A percentile compares a stretch with the other conserved stretches of the same genome.
Evolutionary conservation across 2,329 filamentous ascomycete species (phyloP).

Genomic region (Knufia petricola): DNA sequence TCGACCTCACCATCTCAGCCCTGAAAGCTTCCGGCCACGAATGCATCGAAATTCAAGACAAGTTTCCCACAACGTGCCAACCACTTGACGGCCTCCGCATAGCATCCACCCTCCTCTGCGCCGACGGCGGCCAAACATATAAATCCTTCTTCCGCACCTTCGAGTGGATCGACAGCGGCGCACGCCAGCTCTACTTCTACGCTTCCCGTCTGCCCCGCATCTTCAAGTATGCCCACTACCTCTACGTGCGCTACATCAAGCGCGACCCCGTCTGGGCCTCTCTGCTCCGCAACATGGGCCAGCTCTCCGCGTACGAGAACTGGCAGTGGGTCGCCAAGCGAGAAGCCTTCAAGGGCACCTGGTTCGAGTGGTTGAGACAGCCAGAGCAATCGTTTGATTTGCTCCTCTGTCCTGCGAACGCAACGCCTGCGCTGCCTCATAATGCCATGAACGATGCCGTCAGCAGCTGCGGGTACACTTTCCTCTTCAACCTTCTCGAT

Average conservation of each 20-base stretch:
- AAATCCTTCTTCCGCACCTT: constrained; percentile 64
- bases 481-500: constrained; percentile 87
- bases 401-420: constrained; percentile 75
- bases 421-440: constrained; percentile 80
- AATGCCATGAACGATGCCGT: constrained; percentile 77
- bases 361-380: constrained; percentile 78
- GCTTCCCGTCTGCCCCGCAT: constrained; percentile 59
- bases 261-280: constrained; percentile 69
- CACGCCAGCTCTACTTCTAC: constrained; percentile 62
- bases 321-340: constrained; percentile 71
- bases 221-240: constrained; percentile 75
- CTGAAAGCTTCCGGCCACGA: constrained; percentile 65
- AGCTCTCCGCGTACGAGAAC: constrained; percentile 65
- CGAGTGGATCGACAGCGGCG: constrained; percentile 72
- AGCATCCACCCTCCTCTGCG: constrained; percentile 70
- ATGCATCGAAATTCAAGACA: constrained; percentile 47
- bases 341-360: constrained; percentile 66
- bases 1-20: constrained; percentile 61
- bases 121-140: constrained; percentile 75
- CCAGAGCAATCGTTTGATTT: constrained; percentile 64
- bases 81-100: constrained; percentile 68
- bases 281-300: constrained; percentile 61
- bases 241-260: constrained; percentile 78
- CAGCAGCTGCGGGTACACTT: constrained; percentile 83
- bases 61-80: constrained; percentile 61